phyloP scores from a whole-genome alignment of 78 protist genomes.

The Salpingoeca rosetta region DNA sequence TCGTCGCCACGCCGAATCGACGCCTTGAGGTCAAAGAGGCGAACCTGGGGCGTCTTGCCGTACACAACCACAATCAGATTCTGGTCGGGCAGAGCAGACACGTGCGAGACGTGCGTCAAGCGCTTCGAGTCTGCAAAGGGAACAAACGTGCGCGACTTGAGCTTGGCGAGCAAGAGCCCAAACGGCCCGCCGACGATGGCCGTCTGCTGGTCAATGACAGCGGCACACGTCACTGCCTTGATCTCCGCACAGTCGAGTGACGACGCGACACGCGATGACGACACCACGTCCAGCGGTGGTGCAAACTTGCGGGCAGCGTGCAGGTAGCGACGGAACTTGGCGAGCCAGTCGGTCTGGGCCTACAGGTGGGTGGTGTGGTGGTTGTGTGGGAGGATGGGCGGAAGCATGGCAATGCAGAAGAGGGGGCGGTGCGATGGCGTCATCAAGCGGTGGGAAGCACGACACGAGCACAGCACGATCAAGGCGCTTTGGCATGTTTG shows the following conservation, averaged over 20 bases:
- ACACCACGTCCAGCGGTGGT: neutral
- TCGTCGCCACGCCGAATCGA: neutral
- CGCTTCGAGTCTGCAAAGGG: neutral
- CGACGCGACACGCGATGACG: neutral
- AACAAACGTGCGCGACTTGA: neutral
- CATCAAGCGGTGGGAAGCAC: no score
- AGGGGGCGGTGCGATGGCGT: no score
- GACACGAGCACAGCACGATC: no score
- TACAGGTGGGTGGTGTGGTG: neutral
- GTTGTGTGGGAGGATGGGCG: neutral
- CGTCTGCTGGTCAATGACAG: neutral
- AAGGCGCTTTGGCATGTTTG: no score
- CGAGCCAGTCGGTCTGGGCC: no score
- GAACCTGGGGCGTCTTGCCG: neutral
- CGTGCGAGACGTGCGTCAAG: neutral
- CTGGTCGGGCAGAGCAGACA: neutral
- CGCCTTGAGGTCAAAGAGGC: neutral
- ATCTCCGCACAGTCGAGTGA: neutral
- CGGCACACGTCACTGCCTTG: neutral
- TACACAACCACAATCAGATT: neutral
- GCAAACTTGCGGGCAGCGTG: no score
- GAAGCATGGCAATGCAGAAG: no score
- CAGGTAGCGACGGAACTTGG: no score
- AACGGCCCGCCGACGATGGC: neutral
- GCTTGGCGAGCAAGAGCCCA: neutral